phyloP scores from a whole-genome alignment of 2,329 filamentous ascomycete genomes.

The Chalaropsis thielavioides region DNA sequence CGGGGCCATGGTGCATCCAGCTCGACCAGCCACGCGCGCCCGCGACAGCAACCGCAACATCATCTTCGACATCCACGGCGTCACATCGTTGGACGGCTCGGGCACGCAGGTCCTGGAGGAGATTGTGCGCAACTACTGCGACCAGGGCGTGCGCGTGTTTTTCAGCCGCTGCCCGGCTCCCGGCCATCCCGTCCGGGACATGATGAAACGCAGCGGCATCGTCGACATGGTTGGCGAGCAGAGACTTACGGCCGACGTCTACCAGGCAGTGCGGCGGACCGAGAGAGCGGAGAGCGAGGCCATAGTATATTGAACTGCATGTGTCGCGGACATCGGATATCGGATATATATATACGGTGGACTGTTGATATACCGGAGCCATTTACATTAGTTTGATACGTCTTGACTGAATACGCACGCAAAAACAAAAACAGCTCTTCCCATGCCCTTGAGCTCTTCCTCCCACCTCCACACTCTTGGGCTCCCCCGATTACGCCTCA shows the following conservation, averaged over 20 bases:
- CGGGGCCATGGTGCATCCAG: slow-evolving; percentile 78
- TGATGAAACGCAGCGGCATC: slow-evolving; percentile 71
- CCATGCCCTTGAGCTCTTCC: too few species aligned
- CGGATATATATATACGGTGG: too few species aligned
- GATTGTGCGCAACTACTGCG: slow-evolving; percentile 70
- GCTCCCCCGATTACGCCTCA: slow-evolving; percentile 26
- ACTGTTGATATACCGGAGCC: neutral
- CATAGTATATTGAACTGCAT: neutral
- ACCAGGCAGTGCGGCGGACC: slow-evolving; percentile 68
- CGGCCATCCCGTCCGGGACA: slow-evolving; percentile 46
- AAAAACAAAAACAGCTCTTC: too few species aligned
- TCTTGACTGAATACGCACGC: too few species aligned
- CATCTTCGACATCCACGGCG: slow-evolving; percentile 96
- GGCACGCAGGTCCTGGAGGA: slow-evolving; percentile 83
- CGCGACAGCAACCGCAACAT: slow-evolving; percentile 80
- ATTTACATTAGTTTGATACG: too few species aligned
- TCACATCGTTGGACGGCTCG: slow-evolving; percentile 84
- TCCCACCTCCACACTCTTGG: neutral
- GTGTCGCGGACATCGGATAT: too few species aligned
- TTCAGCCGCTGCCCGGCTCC: slow-evolving; percentile 46
- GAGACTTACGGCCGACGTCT: slow-evolving; percentile 70
- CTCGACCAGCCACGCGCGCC: slow-evolving; percentile 61
- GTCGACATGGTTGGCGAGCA: slow-evolving; percentile 60
- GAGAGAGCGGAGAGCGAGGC: slow-evolving; percentile 32
- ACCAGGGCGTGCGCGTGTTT: slow-evolving; percentile 61